Evolutionary conservation across 2,329 filamentous ascomycete genomes (phyloP).

Genomic region (Ophiostoma triangulosporum): DNA sequence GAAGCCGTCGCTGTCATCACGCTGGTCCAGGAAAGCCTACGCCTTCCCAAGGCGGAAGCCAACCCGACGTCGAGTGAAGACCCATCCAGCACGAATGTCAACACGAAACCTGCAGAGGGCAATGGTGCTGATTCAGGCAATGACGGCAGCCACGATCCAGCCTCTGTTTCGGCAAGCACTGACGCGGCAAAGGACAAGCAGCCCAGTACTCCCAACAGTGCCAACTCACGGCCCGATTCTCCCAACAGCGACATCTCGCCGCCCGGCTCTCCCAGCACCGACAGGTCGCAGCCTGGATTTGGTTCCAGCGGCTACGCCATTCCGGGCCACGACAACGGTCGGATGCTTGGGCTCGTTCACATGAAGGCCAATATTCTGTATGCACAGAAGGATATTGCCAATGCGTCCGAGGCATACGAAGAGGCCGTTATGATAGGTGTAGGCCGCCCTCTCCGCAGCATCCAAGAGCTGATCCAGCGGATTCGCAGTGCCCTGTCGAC

Average conservation of each 20-base stretch:
- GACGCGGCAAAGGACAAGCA: not conserved
- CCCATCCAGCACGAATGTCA: not conserved
- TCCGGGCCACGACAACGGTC: constrained; percentile 74
- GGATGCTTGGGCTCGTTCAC: constrained; percentile 86
- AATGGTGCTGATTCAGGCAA: not conserved
- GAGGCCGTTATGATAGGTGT: constrained; percentile 84
- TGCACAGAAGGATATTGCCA: constrained; percentile 65
- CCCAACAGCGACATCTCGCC: constrained; percentile 6
- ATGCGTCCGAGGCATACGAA: constrained; percentile 81
- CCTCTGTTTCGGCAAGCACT: not conserved
- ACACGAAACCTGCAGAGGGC: not conserved
- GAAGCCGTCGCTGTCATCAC: constrained; percentile 83
- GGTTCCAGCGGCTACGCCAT: constrained; percentile 76
- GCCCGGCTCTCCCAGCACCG: not conserved
- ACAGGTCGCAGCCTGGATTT: constrained; percentile 36
- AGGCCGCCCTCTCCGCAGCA: constrained; percentile 54
- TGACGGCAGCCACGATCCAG: not conserved
- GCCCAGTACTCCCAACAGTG: not conserved
- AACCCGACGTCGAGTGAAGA: not conserved
- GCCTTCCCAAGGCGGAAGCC: constrained; percentile 14
- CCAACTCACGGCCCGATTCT: constrained; percentile 10
- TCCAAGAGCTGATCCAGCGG: constrained; percentile 64
- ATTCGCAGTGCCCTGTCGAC: constrained; percentile 59
- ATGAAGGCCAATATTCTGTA: constrained; percentile 99
- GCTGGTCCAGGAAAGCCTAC: constrained; percentile 64